These are phyloP conservation scores for Ogataea populi-albae DNA, from an alignment of 805 yeast species.

Conservation along the genomic window DNA sequence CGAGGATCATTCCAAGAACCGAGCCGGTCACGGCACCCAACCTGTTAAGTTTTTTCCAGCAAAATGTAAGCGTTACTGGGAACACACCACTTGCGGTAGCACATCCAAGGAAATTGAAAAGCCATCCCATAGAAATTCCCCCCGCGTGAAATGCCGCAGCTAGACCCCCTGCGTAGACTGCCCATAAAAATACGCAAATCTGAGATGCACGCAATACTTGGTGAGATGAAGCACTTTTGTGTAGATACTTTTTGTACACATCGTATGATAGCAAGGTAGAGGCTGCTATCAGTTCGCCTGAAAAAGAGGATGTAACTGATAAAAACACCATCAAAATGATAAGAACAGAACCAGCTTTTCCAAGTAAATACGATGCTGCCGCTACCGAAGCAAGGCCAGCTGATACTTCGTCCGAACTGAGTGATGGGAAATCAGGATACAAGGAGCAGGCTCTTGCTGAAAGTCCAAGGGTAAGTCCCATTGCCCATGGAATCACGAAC, in stretches of 20 bases:
- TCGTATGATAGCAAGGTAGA: constrained; percentile 46
- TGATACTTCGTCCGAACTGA: constrained; percentile 3
- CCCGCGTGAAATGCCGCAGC: constrained; percentile 48
- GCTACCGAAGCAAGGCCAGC: constrained; percentile 5
- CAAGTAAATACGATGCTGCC: constrained; percentile 30
- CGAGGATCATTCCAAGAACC: constrained; percentile 41
- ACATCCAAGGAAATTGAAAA: constrained; percentile 25
- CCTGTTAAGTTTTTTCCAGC: constrained; percentile 40
- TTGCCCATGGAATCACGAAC: constrained; percentile 36
- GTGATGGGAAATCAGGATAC: constrained; percentile 5
- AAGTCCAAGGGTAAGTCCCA: constrained; percentile 29
- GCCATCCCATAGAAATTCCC: constrained; percentile 49
- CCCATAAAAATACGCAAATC: constrained; percentile 38
- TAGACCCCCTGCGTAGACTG: constrained; percentile 44
- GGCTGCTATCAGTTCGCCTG: constrained; percentile 48
- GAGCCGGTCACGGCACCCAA: constrained; percentile 43
- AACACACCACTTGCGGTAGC: constrained; percentile 49
- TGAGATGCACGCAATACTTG: constrained; percentile 42
- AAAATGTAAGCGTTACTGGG: constrained; percentile 42
- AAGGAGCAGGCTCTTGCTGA: constrained; percentile 7
- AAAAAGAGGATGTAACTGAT: constrained; percentile 51
- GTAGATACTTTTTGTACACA: constrained; percentile 43
- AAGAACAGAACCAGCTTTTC: constrained; percentile 46
- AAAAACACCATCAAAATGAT: constrained; percentile 43
- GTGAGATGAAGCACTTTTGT: constrained; percentile 45